Base-by-base conservation (phyloP, 345 rosid genomes). In the Firmiana major region DNA sequence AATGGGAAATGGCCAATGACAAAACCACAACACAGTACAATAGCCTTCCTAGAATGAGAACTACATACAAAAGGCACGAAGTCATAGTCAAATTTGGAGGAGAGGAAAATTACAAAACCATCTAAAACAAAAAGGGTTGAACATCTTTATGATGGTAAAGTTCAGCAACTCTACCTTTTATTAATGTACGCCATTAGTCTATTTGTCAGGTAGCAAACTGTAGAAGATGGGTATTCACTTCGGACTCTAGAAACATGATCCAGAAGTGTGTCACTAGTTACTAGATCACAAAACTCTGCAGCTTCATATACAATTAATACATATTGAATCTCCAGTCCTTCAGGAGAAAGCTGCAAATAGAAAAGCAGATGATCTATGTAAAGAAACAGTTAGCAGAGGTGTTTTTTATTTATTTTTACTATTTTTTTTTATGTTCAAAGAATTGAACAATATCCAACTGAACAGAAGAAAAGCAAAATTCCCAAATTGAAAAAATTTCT, bases 141-240 rank as follows among this genome's bases (percentile, higher is more conserved):
- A 58, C 48, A 28, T 71, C 28, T 12, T 77, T 26, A 57, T 22
- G 19, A 80, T 40, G 70, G 73, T 55, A 70, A 75, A 42, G 19
- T 19, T 72, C 59, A 69, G 31, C 69, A 67, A 40, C 28, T 73
- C 86, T 75, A 95, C 99, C 91, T 90, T 85, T 90, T 93, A 80
- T 86, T 86, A 77, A 96, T 79, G 73, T 92, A 90, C 62, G 94
- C 90, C 89, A 86, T 85, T 82, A 92, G 78, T 87, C 89, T 96
- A 86, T 92, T 90, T 80, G 93, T 96, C 72, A 93, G 89, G 77
- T 83, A 96, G 88, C 99, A 96, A 78, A 93, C 82, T n/a, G 92
- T 90, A 80, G 91, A 87, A 24, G 86, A 88, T 67, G 99, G 94
- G 84, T 91, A 92, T 74, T n/a, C 88, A 51, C 82, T 84, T 77